These are phyloP conservation scores for Fusarium duplospermum DNA, from an alignment of 2,329 filamentous ascomycete species.

Conservation along the genomic window DNA sequence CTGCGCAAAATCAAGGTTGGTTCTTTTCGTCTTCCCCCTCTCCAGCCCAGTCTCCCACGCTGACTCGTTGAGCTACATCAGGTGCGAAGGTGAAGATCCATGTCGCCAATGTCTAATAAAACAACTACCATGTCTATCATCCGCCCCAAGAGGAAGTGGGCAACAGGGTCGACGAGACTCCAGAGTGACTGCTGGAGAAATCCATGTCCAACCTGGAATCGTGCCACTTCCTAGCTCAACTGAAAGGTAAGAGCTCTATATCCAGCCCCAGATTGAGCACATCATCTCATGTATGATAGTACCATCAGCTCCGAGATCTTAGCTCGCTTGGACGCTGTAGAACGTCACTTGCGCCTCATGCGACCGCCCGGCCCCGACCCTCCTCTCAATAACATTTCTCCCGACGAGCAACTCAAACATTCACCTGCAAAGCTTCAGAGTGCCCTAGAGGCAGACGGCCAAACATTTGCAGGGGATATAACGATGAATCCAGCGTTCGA, in stretches of 20 bases:
- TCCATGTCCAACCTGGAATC: not conserved
- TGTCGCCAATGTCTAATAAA: conserved; percentile 26
- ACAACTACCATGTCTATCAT: conserved; percentile 18
- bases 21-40: not conserved
- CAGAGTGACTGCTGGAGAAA: not conserved
- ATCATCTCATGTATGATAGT: not conserved
- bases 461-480: conserved; percentile 34
- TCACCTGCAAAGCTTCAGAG: conserved; percentile 12
- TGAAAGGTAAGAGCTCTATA: not conserved
- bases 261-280: not conserved
- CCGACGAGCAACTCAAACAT: conserved; percentile 17
- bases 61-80: not conserved
- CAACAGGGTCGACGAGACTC: conserved; percentile 10
- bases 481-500: conserved; percentile 26
- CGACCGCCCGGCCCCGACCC: not conserved
- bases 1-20: conserved; percentile 34
- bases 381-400: not conserved
- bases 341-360: conserved; percentile 17
- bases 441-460: conserved; percentile 26
- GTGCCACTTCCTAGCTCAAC: not conserved
- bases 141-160: conserved; percentile 12
- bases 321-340: conserved; percentile 13
- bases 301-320: conserved; percentile 13
- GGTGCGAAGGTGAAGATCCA: conserved; percentile 35
- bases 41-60: not conserved